These are phyloP conservation scores for Aspergillus aculeatinus DNA, from an alignment of 2,329 filamentous ascomycete species.

Conservation along the genomic window DNA sequence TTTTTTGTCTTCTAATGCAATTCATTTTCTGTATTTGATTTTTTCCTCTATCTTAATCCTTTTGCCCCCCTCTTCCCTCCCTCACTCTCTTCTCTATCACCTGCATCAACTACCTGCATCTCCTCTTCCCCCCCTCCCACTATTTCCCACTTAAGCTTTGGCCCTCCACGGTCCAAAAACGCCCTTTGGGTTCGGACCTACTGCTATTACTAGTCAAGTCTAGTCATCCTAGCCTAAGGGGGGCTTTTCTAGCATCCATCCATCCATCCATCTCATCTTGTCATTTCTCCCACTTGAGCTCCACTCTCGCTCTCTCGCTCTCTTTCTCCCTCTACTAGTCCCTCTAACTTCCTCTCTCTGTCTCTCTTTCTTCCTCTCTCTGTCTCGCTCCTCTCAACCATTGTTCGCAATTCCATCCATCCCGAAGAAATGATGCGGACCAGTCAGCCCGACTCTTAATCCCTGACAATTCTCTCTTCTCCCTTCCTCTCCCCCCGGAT, in stretches of 20 bases:
- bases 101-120: neutral
- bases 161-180: neutral
- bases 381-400: neutral
- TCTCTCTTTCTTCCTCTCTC: neutral
- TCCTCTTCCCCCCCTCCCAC: conserved; percentile 18
- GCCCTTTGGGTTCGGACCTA: neutral
- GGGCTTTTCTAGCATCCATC: neutral
- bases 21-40: too few relatives aligned
- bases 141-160: neutral
- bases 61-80: neutral
- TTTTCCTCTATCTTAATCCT: too few relatives aligned
- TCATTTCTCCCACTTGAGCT: conserved; percentile 12
- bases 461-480: conserved; percentile 7
- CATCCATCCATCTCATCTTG: conserved; percentile 18
- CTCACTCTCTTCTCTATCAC: neutral
- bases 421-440: conserved; percentile 21
- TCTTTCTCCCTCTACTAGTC: neutral
- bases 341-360: neutral
- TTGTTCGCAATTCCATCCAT: conserved; percentile 3
- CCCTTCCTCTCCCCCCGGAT: neutral
- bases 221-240: neutral
- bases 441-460: conserved; percentile 18
- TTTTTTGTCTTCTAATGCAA: too few relatives aligned
- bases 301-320: conserved; percentile 59
- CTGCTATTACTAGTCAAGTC: neutral